These are phyloP conservation scores for Cordyceps tenuipes DNA, from an alignment of 2,329 filamentous ascomycete species.

Conservation along the genomic window DNA sequence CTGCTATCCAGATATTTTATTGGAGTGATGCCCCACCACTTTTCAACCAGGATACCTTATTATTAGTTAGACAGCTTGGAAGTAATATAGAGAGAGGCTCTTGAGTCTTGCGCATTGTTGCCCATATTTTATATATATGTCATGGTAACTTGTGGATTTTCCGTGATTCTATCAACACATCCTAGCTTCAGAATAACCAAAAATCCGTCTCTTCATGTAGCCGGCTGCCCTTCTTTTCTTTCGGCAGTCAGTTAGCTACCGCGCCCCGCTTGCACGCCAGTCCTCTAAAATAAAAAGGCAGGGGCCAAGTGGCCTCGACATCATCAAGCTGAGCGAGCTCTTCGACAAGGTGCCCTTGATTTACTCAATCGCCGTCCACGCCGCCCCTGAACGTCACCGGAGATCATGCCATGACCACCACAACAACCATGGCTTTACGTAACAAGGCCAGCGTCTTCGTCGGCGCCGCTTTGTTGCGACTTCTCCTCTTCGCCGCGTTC, in stretches of 20 bases:
- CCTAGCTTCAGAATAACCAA: too few relatives aligned
- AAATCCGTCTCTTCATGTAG: background rate
- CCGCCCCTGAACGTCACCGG: conserved; percentile 2
- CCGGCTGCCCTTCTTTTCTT: background rate
- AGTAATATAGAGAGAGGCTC: too few relatives aligned
- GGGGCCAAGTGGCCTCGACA: conserved; percentile 19
- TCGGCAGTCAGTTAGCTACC: background rate
- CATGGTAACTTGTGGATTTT: too few relatives aligned
- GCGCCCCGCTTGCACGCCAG: conserved; percentile 5
- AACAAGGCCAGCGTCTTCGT: conserved; percentile 54
- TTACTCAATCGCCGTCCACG: background rate
- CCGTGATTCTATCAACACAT: too few relatives aligned
- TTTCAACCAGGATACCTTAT: too few relatives aligned
- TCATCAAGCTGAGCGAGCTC: conserved; percentile 8
- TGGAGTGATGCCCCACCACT: too few relatives aligned
- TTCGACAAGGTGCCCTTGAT: background rate
- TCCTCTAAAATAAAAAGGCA: background rate
- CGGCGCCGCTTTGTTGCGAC: conserved; percentile 67
- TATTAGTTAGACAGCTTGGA: too few relatives aligned
- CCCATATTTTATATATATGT: too few relatives aligned
- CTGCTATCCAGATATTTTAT: too few relatives aligned
- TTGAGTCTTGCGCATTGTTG: too few relatives aligned
- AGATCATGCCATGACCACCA: conserved; percentile 27
- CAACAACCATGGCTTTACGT: conserved; percentile 30
- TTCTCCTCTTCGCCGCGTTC: conserved; percentile 73